A percentile compares a stretch with the other conserved stretches of the same genome.
Conservation (phyloP, 225 moss, liverwort and hornwort genomes). For the Marchantia paleacea region DNA sequence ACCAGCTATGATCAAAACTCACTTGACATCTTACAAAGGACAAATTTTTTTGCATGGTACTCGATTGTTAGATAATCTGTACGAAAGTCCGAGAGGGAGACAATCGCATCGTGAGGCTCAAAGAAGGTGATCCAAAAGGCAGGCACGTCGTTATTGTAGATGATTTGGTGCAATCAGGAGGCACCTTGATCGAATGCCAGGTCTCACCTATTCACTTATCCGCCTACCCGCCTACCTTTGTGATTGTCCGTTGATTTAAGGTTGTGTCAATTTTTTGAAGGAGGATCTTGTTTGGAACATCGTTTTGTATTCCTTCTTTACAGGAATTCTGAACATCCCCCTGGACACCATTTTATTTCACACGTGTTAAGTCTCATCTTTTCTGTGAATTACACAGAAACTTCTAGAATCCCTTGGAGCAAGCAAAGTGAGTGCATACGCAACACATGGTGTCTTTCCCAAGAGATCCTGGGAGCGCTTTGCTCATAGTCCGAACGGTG, state of each 20-base stretch:
- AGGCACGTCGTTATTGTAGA: conserved; percentile 96
- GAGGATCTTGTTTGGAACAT: background rate
- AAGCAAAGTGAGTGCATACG: conserved; percentile 93
- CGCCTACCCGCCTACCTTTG: too few species aligned
- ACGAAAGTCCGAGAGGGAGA: conserved; percentile 97
- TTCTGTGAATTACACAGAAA: conserved; percentile 45
- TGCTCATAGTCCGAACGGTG: conserved; percentile 36
- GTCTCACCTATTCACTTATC: conserved; percentile 28
- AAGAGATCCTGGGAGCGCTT: conserved; percentile 92
- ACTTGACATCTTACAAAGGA: too few species aligned
- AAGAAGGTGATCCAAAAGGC: conserved; percentile 89
- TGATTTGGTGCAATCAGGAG: conserved; percentile 97
- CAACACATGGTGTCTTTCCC: conserved; percentile 94
- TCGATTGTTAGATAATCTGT: conserved; percentile 62
- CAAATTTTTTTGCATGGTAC: background rate
- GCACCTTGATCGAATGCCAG: conserved; percentile 97
- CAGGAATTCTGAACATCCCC: background rate
- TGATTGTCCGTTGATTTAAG: too few species aligned
- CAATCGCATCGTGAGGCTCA: conserved; percentile 78
- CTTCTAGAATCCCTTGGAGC: conserved; percentile 76
- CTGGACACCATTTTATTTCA: background rate
- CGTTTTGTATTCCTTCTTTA: background rate
- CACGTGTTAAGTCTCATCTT: background rate
- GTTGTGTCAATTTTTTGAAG: too few species aligned
- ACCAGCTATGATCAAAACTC: background rate